Evolutionary conservation across 148 eudicot genomes (phyloP), one percentile per base, ranked within the genome.

Genomic region (Talinum fruticosum): DNA sequence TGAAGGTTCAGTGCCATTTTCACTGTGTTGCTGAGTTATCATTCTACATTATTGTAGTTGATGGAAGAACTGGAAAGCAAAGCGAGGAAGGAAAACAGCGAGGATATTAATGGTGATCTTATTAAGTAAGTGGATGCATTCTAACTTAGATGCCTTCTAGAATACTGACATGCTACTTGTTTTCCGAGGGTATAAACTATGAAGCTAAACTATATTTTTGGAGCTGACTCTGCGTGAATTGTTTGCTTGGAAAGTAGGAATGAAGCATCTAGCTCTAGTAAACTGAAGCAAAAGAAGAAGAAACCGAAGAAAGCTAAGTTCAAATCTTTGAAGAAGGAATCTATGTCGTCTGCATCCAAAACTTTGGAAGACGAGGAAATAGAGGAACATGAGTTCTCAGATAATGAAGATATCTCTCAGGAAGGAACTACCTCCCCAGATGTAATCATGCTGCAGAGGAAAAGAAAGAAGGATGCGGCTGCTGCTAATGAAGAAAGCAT

Each of bases 261-360:
- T 82, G 90, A 82, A 65, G 79, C 78, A 61, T 67, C 81, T 49
- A 38, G 79, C 76, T 79, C 79, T 84, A 72, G 86, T 66, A 93
- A 88, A 83, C 73, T 85, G 38, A 96, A 93, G 86, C 78, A 91
- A 59, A 96, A 90, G 90, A 96, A 84, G 80, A 86, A 90, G 90
- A 96, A 96, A 71, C 47, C 83, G 19, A 96, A 93, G 90, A 96
- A 96, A 86, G 75, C 96, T 61, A 96, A 93, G 88, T 91, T 93
- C 79, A 93, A 89, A 80, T 96, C 95, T 71, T 82, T 96, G 79
- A 91, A 88, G 83, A 88, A 88, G 84, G 93, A 85, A 66, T 87
- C 97, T 78, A 78, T 91, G 79, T 85, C 87, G 77, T 87, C 90
- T 38, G 84, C 85, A 51, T 49, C 88, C 68, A 84, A 80, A 61